A percentile compares a stretch with the other conserved stretches of the same genome.
phyloP scores from a whole-genome alignment of 352 stramenopile species.

The Phytopythium sindhum region DNA sequence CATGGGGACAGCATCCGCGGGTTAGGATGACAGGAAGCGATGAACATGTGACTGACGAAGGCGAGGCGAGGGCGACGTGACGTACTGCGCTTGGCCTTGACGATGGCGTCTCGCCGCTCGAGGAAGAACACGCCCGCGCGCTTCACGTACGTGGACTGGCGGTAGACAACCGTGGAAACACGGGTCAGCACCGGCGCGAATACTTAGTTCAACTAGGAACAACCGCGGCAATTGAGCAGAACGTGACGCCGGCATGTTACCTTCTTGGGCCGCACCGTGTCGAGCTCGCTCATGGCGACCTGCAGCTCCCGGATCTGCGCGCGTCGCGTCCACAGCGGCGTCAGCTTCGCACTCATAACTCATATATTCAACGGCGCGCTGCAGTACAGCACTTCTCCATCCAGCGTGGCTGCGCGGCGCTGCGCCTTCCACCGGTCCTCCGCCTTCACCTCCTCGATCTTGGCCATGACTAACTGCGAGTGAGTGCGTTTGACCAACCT shows the following conservation, averaged over 20 bases:
- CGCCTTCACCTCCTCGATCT: conserved; percentile 29
- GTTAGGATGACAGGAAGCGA: too few relatives aligned
- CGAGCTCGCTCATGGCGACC: conserved; percentile 68
- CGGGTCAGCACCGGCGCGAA: not conserved
- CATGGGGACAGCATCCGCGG: too few relatives aligned
- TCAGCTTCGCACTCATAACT: not conserved
- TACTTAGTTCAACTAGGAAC: not conserved
- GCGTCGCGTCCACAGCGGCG: not conserved
- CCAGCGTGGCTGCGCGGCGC: conserved; percentile 32
- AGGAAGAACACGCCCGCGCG: conserved; percentile 75
- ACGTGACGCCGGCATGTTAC: conserved; percentile 13
- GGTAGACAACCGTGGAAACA: not conserved
- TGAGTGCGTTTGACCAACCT: not conserved
- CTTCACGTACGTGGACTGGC: conserved; percentile 66
- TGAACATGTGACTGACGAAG: too few relatives aligned
- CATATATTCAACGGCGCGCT: not conserved
- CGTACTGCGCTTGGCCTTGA: conserved; percentile 64
- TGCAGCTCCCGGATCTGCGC: conserved; percentile 73
- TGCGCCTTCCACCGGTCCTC: conserved; percentile 46
- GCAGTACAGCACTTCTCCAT: conserved; percentile 25
- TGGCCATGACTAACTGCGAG: conserved; percentile 17
- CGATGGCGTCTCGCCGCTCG: conserved; percentile 56
- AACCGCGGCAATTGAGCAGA: too few relatives aligned
- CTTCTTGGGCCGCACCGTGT: conserved; percentile 67
- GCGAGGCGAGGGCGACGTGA: not conserved